A percentile compares a stretch with the other conserved stretches of the same genome.
These are phyloP conservation scores for Willaertia magna DNA, from an alignment of 208 protist genomes.

Conservation along the genomic window DNA sequence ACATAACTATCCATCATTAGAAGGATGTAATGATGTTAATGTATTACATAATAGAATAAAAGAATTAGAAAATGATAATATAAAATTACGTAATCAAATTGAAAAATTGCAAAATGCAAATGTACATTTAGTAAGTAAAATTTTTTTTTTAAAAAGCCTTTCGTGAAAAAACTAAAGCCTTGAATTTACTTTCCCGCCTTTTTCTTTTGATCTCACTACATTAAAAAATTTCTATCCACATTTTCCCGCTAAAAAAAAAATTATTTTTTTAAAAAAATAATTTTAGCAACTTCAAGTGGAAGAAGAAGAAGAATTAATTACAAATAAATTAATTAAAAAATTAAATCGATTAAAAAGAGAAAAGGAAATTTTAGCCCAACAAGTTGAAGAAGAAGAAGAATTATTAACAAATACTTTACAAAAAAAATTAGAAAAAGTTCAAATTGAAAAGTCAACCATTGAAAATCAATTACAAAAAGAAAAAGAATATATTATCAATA, in stretches of 20 bases:
- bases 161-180: no score
- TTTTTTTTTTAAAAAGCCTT: background rate
- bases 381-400: slow-evolving; percentile 55
- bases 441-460: slow-evolving; percentile 38
- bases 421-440: slow-evolving; percentile 38
- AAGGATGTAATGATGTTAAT: no score
- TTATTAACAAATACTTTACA: slow-evolving; percentile 52
- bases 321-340: slow-evolving; percentile 51
- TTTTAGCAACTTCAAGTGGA: slow-evolving; percentile 30
- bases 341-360: slow-evolving; percentile 46
- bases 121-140: background rate
- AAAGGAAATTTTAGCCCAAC: slow-evolving; percentile 35
- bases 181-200: no score
- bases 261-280: background rate
- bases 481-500: slow-evolving; percentile 48
- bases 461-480: slow-evolving; percentile 45
- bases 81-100: background rate
- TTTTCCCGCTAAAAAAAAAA: no score
- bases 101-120: slow-evolving; percentile 8
- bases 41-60: no score
- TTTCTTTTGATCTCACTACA: no score
- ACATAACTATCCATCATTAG: no score
- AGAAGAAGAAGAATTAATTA: slow-evolving; percentile 49
- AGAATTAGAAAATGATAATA: slow-evolving; percentile 2
- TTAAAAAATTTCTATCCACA: no score